These are phyloP conservation scores for Solanum pinnatisectum DNA, from an alignment of 257 asterid species.

Conservation along the genomic window DNA sequence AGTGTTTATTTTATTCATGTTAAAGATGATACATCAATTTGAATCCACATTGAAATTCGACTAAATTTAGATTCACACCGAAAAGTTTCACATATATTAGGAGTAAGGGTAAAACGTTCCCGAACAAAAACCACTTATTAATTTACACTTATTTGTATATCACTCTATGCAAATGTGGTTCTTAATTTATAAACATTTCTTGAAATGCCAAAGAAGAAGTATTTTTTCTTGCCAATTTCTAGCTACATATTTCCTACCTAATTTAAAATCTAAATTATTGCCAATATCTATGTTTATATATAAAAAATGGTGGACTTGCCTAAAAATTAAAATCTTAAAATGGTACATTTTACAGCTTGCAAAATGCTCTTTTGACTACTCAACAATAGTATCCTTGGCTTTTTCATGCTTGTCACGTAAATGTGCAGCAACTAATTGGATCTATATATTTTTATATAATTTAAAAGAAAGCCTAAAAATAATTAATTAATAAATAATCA, in stretches of 20 bases:
- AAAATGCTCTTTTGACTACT: not conserved
- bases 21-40: not conserved
- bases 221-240: not conserved
- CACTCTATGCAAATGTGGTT: not conserved
- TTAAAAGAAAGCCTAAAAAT: not conserved
- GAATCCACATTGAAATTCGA: rapidly evolving
- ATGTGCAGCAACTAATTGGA: not conserved
- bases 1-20: no score
- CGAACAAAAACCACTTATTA: not conserved
- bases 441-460: not conserved
- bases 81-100: no score
- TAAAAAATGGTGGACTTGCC: not conserved
- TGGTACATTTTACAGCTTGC: not conserved
- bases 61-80: rapidly evolving
- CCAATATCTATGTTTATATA: not conserved
- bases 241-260: not conserved
- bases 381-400: not conserved
- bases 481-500: not conserved
- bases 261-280: not conserved
- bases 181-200: not conserved
- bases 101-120: no score
- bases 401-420: not conserved
- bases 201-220: not conserved
- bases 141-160: no score
- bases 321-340: not conserved